Percentiles rank a stretch among this genome's conserved stretches.
Evolutionary conservation across 148 eudicot genomes (phyloP).

Genomic region (Vaccinium vitisidaea): DNA sequence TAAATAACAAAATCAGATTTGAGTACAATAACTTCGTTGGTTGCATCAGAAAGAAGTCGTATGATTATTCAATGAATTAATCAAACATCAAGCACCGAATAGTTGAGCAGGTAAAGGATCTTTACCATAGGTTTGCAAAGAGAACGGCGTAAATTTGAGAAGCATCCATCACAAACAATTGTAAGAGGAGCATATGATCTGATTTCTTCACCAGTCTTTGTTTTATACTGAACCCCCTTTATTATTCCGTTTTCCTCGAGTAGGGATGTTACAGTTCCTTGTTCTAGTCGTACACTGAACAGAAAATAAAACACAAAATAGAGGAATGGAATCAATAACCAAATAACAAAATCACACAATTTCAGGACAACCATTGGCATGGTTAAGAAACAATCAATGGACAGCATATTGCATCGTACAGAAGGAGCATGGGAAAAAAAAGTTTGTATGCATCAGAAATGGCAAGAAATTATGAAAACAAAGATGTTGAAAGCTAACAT

Average conservation of each 20-base stretch:
- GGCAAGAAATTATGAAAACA: background rate
- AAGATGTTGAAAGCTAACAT: background rate
- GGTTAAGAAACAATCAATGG: background rate
- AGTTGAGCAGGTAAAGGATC: background rate
- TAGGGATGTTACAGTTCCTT: slow-evolving; percentile 53
- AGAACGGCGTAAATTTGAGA: slow-evolving; percentile 50
- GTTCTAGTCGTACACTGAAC: slow-evolving; percentile 43
- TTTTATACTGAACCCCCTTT: slow-evolving; percentile 48
- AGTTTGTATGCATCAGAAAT: background rate
- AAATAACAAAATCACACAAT: background rate
- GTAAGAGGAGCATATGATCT: slow-evolving; percentile 55
- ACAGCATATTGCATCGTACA: background rate
- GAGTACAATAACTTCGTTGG: background rate
- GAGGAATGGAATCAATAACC: background rate
- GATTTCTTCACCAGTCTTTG: slow-evolving; percentile 39
- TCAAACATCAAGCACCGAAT: background rate
- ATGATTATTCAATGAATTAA: background rate
- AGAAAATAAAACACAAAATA: background rate
- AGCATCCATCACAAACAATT: slow-evolving; percentile 54
- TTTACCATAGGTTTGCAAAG: slow-evolving; percentile 51
- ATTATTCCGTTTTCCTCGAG: slow-evolving; percentile 48
- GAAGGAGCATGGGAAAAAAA: background rate
- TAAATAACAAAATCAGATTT: background rate
- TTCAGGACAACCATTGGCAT: background rate
- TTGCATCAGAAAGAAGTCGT: background rate